Conservation (phyloP, 495 filamentous ascomycete genomes). For the Xylaria acuta region DNA sequence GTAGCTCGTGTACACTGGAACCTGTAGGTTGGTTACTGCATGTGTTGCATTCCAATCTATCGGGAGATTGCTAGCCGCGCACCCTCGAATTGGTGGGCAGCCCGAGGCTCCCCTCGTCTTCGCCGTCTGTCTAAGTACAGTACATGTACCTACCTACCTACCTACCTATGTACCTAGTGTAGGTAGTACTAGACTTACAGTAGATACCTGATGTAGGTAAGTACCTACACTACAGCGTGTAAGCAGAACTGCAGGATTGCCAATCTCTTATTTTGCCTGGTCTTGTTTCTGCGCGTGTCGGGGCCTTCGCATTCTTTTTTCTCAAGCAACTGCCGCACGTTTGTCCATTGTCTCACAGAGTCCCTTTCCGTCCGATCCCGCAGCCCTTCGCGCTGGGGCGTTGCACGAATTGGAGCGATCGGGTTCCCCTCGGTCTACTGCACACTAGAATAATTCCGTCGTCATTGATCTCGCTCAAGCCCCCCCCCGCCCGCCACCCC, state of each 20-base stretch:
- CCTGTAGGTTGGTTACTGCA: constrained; percentile 3
- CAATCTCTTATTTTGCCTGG: not conserved
- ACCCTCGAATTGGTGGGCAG: not conserved
- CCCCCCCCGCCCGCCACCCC: too few relatives aligned
- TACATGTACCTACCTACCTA: not conserved
- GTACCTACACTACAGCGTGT: not conserved
- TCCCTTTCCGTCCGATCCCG: not conserved
- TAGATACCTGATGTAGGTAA: too few relatives aligned
- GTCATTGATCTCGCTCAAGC: constrained; percentile 16
- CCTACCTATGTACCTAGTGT: not conserved
- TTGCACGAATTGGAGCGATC: constrained; percentile 6
- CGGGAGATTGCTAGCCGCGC: not conserved
- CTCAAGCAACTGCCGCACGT: not conserved
- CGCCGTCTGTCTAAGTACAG: too few relatives aligned
- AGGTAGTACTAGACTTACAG: too few relatives aligned
- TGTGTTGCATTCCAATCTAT: constrained; percentile 18
- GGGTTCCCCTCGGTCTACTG: not conserved
- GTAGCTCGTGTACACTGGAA: not conserved
- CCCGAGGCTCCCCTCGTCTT: not conserved
- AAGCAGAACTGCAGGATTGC: not conserved
- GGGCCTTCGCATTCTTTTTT: not conserved
- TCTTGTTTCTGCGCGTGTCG: not conserved
- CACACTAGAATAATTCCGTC: constrained; percentile 9
- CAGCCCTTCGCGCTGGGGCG: not conserved
- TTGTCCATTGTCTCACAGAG: not conserved